A percentile compares a stretch with the other conserved stretches of the same genome.
Conservation (phyloP, 169 alveolate genomes). For the Amoebophrya sp. region DNA sequence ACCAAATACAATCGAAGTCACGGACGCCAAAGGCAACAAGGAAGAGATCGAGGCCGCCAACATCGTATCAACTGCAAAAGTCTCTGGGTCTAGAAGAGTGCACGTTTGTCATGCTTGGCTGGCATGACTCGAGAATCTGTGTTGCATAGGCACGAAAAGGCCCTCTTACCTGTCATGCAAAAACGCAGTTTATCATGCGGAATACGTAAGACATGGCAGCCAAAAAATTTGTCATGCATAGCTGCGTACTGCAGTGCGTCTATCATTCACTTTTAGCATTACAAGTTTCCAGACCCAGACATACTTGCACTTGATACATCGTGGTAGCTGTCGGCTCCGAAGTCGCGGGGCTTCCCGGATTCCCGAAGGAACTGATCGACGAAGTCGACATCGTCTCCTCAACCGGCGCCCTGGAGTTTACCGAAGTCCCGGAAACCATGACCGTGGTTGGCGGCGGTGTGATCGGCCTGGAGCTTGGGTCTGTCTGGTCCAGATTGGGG, state of each 20-base stretch:
- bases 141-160: too few species aligned
- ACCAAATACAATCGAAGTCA: constrained; percentile 52
- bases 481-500: constrained; percentile 86
- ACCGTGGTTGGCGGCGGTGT: constrained; percentile 97
- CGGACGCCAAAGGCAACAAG: constrained; percentile 49
- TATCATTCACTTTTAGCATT: too few species aligned
- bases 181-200: too few species aligned
- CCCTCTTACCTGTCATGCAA: too few species aligned
- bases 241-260: too few species aligned
- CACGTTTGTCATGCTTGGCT: too few species aligned
- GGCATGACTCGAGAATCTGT: not conserved
- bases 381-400: constrained; percentile 67
- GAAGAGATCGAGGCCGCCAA: constrained; percentile 5
- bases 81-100: too few species aligned
- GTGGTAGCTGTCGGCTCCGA: not conserved
- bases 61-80: too few species aligned
- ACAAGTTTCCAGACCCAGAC: too few species aligned
- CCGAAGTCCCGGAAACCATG: constrained; percentile 72
- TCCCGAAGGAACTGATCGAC: constrained; percentile 54
- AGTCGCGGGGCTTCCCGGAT: not conserved
- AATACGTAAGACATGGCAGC: too few species aligned
- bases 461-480: constrained; percentile 91
- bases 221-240: too few species aligned
- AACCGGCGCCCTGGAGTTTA: constrained; percentile 48
- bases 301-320: not conserved